Evolutionary conservation across 2,329 filamentous ascomycete species (phyloP), one percentile per base, ranked within the genome.

Genomic region (Davidsoniella australis): DNA sequence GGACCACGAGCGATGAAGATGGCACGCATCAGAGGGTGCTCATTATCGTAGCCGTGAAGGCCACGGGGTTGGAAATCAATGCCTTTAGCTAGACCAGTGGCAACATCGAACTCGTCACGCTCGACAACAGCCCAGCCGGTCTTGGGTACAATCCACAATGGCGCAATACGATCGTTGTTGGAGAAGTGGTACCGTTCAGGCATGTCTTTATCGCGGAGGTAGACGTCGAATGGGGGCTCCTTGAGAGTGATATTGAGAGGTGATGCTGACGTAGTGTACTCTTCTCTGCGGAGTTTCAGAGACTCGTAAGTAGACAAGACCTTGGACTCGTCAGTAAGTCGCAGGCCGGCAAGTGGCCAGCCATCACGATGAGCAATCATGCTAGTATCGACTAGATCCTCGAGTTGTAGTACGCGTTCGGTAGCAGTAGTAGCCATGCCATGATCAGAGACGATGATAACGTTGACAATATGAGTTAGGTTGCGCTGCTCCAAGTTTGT

Each of bases 391-490:
- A 96, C 71, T 3, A 96, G 66, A 59, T 95, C 86, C 55, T 98
- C 91, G 2, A 96, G 70, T 63, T 96, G 91, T 23, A 96, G 73
- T 42, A 96, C 68, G 9, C 91, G 76, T 16, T 78, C 71, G 0
- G 75, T 76, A 53, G 88, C 84, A 0, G 91, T 96, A 0, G 87
- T 94, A 1, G 91, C 91, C 91, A 98, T 98, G 46, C 91, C 91
- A 61, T 98, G 91, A 61, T 98, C 91, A 0, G 87, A 95, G 2
- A 98, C 89, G n/a, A 98, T 73, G 33, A 98, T 79, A 6, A 98
- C 74, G 56, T 98, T 98, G 60, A 96, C 85, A 53, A 98, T 83
- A 17, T 81, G 62, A 0, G 87, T 94, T 46, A 98, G 66, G 60
- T 96, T 95, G 45, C 91, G 79, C 43, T 73, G 66, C 54, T 88